Base-by-base conservation (phyloP, 2,329 filamentous ascomycete species). In the Aureobasidium musti region DNA sequence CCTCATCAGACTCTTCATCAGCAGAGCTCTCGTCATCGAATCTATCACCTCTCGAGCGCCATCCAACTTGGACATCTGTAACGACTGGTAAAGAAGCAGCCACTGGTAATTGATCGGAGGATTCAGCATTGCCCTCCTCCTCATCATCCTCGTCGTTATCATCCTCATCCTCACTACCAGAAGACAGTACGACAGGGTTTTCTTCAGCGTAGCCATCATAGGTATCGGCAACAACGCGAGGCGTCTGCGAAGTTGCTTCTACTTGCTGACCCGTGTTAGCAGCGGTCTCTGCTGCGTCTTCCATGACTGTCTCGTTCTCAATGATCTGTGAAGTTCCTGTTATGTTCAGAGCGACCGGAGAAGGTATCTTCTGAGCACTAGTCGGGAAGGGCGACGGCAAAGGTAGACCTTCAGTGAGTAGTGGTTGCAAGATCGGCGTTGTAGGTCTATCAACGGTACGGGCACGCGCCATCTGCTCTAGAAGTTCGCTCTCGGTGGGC, bases 371-470 rank as follows among this genome's bases (percentile, higher is more conserved):
- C 17, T 57, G 53, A 19, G 64, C 64, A 47, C 64, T 66, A 1
- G 64, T 67, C 30, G 75, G 74, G 57, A 76, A 76, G 1, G 75
- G 74, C 19, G 75, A 77, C 5, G 74, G 75, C n/a, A 77, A 61
- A 37, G 75, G 73, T 19, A 77, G 59, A 13, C 67, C 70, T 13
- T 72, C 71, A 13, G 71, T 72, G 21, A 72, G 66, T 11, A 76
- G 70, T 30, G 75, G 73, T 21, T 70, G 68, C 17, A 77, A 67
- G 45, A 73, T 69, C 8, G 75, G 75, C 7, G 75, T 77, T 19
- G 52, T 60, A 5, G 75, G 75, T 21, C 70, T 56, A 35, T 63
- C 61, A 3, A 66, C 53, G 30, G 39, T 43, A 23, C 63, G 49
- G 17, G 60, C 33, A 30, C 52, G 50, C 39, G 37, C 49, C 23